Percentiles rank a stretch among this genome's conserved stretches.
phyloP scores from a whole-genome alignment of 306 rosid genomes.

The Boehmeria nivea region DNA sequence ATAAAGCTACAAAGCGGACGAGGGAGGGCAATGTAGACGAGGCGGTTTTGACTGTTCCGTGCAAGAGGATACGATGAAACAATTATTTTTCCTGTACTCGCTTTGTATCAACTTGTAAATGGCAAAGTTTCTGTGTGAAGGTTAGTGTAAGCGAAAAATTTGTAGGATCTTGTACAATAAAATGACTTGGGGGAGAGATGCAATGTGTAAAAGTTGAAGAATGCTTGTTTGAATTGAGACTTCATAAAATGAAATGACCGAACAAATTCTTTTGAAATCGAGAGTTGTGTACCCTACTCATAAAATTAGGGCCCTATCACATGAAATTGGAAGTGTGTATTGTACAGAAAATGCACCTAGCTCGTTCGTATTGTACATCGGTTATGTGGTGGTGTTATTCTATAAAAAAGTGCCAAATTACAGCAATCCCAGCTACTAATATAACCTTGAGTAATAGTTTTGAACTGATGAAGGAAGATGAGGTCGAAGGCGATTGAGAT shows the following conservation, averaged over 20 bases:
- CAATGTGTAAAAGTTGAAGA: not conserved
- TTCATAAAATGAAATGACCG: not conserved
- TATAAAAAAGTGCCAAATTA: slow-evolving; percentile 60
- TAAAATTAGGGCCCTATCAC: slow-evolving; percentile 21
- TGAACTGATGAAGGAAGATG: slow-evolving; percentile 41
- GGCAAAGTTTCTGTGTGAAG: not conserved
- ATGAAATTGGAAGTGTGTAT: slow-evolving; percentile 21
- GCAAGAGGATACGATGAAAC: slow-evolving; percentile 46
- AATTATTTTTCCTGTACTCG: not conserved
- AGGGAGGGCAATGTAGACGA: slow-evolving; percentile 59
- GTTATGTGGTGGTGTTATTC: slow-evolving; percentile 27
- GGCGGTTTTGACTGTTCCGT: slow-evolving; percentile 33
- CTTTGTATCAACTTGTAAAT: slow-evolving; percentile 5
- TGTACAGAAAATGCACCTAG: slow-evolving; percentile 32
- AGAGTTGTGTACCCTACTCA: slow-evolving; percentile 8
- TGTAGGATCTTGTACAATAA: slow-evolving; percentile 3
- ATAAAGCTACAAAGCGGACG: slow-evolving; percentile 38
- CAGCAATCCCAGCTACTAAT: slow-evolving; percentile 61
- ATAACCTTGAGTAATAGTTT: slow-evolving; percentile 47
- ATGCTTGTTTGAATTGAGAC: not conserved
- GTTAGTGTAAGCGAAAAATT: not conserved
- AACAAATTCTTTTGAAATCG: not conserved
- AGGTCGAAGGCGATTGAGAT: slow-evolving; percentile 25
- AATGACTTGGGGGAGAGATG: no score
- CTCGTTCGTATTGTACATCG: slow-evolving; percentile 14